A percentile compares a stretch with the other conserved stretches of the same genome.
Evolutionary conservation across 768 basidiomycete species (phyloP).

Genomic region (Phaeolepiota aurea): DNA sequence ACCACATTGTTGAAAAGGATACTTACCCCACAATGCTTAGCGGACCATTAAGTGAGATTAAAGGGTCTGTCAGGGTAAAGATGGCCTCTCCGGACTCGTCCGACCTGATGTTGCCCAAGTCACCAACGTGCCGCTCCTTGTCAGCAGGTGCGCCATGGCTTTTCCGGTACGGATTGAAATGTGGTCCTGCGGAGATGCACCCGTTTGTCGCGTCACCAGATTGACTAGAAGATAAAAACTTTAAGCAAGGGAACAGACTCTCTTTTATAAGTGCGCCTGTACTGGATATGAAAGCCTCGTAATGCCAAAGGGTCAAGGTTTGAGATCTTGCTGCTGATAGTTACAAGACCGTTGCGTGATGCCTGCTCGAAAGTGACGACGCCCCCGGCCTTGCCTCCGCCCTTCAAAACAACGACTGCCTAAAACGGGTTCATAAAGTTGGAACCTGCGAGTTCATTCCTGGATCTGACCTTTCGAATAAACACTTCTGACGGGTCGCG

Average conservation of each 20-base stretch:
- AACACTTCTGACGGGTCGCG: too few species aligned
- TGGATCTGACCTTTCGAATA: slow-evolving; percentile 13
- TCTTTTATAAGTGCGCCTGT: slow-evolving; percentile 15
- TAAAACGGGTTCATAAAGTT: slow-evolving; percentile 4
- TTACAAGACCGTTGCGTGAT: slow-evolving; percentile 40
- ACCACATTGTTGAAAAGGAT: slow-evolving; percentile 1
- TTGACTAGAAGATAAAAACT: slow-evolving; percentile 13
- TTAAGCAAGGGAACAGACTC: background rate
- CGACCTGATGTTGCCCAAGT: slow-evolving; percentile 66
- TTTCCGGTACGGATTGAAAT: slow-evolving; percentile 67
- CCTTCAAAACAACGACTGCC: slow-evolving; percentile 48
- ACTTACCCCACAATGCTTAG: slow-evolving; percentile 63
- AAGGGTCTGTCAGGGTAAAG: slow-evolving; percentile 48
- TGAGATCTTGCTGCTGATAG: slow-evolving; percentile 52
- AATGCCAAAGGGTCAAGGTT: slow-evolving; percentile 48
- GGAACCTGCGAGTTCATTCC: background rate
- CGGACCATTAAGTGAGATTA: slow-evolving; percentile 62
- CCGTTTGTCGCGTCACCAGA: slow-evolving; percentile 61
- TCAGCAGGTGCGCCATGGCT: slow-evolving; percentile 60
- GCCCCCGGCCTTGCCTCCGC: slow-evolving; percentile 53
- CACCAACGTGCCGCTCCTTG: slow-evolving; percentile 58
- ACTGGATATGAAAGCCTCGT: slow-evolving; percentile 83
- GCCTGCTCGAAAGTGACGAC: slow-evolving; percentile 60
- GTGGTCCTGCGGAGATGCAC: slow-evolving; percentile 60
- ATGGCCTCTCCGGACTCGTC: slow-evolving; percentile 49